Conservation (phyloP, 163 green algal genomes). For the Chlamydomonas reinhardtii region DNA sequence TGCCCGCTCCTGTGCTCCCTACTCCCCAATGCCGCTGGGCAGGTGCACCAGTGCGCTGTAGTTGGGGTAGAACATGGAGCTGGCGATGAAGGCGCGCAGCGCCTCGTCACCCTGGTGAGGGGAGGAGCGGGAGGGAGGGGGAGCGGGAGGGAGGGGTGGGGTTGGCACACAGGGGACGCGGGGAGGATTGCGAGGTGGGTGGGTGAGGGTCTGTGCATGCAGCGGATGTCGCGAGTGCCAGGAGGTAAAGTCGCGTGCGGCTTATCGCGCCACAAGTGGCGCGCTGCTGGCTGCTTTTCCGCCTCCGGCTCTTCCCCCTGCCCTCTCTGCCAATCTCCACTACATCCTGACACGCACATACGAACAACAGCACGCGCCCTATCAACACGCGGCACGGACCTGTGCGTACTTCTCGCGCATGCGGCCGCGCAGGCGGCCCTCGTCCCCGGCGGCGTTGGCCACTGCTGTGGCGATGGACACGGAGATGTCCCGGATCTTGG, state of each 20-base stretch:
- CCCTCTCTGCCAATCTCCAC: background rate
- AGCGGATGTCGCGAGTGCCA: too few species aligned
- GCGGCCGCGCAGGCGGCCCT: slow-evolving; percentile 40
- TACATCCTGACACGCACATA: background rate
- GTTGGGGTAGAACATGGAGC: slow-evolving; percentile 45
- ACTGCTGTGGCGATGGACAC: slow-evolving; percentile 29
- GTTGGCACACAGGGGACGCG: too few species aligned
- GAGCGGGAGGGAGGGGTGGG: background rate
- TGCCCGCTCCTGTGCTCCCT: background rate
- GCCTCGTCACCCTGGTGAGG: slow-evolving; percentile 11
- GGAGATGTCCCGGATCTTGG: slow-evolving; percentile 78
- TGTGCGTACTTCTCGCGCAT: slow-evolving; percentile 27
- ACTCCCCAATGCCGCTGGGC: slow-evolving; percentile 31
- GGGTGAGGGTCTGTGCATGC: too few species aligned
- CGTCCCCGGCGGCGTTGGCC: slow-evolving; percentile 20
- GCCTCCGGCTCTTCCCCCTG: background rate
- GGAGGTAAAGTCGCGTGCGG: too few species aligned
- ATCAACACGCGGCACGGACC: too few species aligned
- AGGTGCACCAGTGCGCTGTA: slow-evolving; percentile 48
- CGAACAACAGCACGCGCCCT: background rate
- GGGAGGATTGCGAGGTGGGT: too few species aligned
- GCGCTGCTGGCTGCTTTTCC: too few species aligned
- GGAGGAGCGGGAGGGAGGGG: background rate
- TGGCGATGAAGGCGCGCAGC: slow-evolving; percentile 21
- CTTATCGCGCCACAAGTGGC: too few species aligned